phyloP scores from a whole-genome alignment of 169 alveolate species.

The Plasmodium blacklocki region DNA sequence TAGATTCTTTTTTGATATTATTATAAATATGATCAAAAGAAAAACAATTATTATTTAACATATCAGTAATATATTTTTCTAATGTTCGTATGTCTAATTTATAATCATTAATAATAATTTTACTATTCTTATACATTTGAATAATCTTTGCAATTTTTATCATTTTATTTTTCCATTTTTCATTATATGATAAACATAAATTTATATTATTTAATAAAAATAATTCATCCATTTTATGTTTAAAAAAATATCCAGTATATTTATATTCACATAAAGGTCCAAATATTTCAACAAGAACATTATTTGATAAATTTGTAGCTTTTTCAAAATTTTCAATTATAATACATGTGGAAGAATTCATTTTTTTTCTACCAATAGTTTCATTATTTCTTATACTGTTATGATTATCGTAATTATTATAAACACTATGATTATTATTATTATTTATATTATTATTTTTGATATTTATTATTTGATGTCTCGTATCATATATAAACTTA shows the following conservation, averaged over 20 bases:
- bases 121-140: constrained; percentile 68
- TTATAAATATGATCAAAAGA: constrained; percentile 63
- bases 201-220: constrained; percentile 25
- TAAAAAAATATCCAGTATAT: constrained; percentile 75
- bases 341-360: constrained; percentile 51
- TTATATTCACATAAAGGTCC: constrained; percentile 70
- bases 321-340: constrained; percentile 76
- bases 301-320: constrained; percentile 74
- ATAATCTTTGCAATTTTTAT: constrained; percentile 66
- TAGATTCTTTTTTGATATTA: constrained; percentile 35
- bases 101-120: constrained; percentile 68
- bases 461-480: constrained; percentile 5
- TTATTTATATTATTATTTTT: neutral
- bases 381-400: neutral
- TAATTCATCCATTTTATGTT: constrained; percentile 68
- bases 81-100: constrained; percentile 54
- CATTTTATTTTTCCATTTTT: constrained; percentile 76
- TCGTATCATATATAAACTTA: constrained; percentile 27
- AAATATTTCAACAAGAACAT: constrained; percentile 44
- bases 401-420: too few species aligned
- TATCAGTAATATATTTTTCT: constrained; percentile 64
- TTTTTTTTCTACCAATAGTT: constrained; percentile 24
- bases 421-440: neutral
- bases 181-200: constrained; percentile 50
- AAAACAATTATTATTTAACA: constrained; percentile 54